phyloP scores from a whole-genome alignment of 1,284 basidiomycete species.

The Apiotrichum gracile region DNA sequence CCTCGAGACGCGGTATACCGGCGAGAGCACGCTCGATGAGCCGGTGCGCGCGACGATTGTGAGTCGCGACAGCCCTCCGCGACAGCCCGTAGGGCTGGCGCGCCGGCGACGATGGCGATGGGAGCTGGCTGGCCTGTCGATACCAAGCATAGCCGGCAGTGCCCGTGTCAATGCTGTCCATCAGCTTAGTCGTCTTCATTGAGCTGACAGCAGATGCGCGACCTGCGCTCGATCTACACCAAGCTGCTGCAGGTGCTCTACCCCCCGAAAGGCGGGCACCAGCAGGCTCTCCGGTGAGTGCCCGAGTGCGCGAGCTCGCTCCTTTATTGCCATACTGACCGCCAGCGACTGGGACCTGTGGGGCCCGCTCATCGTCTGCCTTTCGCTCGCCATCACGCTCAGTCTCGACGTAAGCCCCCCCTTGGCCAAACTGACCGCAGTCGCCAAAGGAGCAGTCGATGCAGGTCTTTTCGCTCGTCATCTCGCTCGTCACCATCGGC shows the following conservation, averaged over 20 bases:
- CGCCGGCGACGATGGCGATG: neutral
- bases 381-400: constrained; percentile 76
- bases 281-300: constrained; percentile 67
- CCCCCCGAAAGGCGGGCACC: constrained; percentile 64
- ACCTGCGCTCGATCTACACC: constrained; percentile 78
- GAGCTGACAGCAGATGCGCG: constrained; percentile 59
- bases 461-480: constrained; percentile 82
- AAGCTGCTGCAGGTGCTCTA: constrained; percentile 90
- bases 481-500: constrained; percentile 83
- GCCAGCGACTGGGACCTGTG: constrained; percentile 92
- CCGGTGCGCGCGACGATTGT: constrained; percentile 84
- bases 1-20: constrained; percentile 77
- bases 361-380: constrained; percentile 83
- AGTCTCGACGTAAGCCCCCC: constrained; percentile 67
- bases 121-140: neutral
- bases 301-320: too few relatives aligned
- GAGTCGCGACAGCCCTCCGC: constrained; percentile 44
- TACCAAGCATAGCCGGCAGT: too few relatives aligned
- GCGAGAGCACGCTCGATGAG: constrained; percentile 81
- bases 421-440: constrained; percentile 46
- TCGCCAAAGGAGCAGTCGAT: constrained; percentile 76
- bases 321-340: constrained; percentile 4
- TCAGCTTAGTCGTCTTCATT: neutral
- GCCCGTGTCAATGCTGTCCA: neutral
- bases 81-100: too few relatives aligned